These are phyloP conservation scores for Achaetomiella virescens DNA, from an alignment of 495 filamentous ascomycete species.

Conservation along the genomic window DNA sequence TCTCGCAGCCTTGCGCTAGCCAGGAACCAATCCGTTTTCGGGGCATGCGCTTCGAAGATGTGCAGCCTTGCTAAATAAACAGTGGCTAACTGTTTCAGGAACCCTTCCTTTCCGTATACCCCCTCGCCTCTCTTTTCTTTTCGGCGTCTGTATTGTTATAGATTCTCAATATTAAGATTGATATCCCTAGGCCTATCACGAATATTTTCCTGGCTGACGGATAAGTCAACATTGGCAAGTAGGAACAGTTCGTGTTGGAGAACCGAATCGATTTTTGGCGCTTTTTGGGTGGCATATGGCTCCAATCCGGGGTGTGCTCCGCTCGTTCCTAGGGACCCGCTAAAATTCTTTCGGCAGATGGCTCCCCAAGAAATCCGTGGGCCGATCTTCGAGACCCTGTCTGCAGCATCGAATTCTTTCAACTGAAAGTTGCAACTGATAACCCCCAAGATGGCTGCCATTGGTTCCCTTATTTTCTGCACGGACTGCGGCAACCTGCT, in stretches of 20 bases:
- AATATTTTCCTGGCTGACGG: too few relatives aligned
- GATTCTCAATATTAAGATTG: too few relatives aligned
- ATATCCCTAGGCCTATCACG: too few relatives aligned
- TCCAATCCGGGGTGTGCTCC: background rate
- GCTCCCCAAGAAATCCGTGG: background rate
- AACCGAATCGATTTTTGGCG: constrained; percentile 4
- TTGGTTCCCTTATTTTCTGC: constrained; percentile 90
- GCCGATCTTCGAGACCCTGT: background rate
- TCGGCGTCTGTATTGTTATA: too few relatives aligned
- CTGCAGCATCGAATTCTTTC: background rate
- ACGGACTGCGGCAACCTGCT: constrained; percentile 89
- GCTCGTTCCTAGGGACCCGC: background rate
- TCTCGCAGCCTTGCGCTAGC: constrained; percentile 7
- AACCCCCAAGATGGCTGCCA: constrained; percentile 60
- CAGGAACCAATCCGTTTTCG: background rate
- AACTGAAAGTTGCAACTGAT: background rate
- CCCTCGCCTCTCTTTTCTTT: too few relatives aligned
- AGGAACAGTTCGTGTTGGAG: too few relatives aligned
- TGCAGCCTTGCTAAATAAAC: background rate
- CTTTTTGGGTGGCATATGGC: background rate
- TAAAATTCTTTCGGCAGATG: background rate
- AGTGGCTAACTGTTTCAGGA: too few relatives aligned
- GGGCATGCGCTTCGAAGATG: background rate
- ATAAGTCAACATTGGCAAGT: too few relatives aligned
- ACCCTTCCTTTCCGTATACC: background rate